Evolutionary conservation across 2,329 filamentous ascomycete genomes (phyloP).

Genomic region (Rhynchosporium graminicola): DNA sequence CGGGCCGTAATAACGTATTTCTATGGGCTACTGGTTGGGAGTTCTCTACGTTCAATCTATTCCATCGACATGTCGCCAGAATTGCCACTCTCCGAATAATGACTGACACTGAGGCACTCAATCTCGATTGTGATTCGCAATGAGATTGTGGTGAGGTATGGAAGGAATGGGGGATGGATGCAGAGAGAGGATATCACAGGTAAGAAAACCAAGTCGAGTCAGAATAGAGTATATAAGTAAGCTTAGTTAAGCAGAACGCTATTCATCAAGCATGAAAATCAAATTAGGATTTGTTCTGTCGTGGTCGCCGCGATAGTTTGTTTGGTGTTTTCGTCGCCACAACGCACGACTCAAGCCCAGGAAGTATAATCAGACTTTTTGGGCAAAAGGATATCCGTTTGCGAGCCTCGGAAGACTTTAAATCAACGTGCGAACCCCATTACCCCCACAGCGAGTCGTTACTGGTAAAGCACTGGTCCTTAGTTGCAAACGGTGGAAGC

Average conservation of each 20-base stretch:
- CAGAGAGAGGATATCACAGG: neutral
- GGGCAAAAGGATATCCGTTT: neutral
- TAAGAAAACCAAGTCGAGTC: neutral
- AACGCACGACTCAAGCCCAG: too few relatives aligned
- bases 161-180: neutral
- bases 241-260: neutral
- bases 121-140: slow-evolving; percentile 5
- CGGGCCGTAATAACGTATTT: slow-evolving; percentile 65
- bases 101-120: slow-evolving; percentile 8
- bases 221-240: neutral
- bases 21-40: slow-evolving; percentile 70
- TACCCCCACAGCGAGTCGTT: neutral
- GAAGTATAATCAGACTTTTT: neutral
- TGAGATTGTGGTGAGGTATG: slow-evolving; percentile 8
- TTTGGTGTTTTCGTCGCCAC: too few relatives aligned
- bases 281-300: too few relatives aligned
- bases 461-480: neutral
- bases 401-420: neutral
- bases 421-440: neutral
- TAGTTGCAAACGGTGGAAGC: neutral
- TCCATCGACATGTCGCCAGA: slow-evolving; percentile 67
- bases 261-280: neutral
- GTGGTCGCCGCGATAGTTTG: too few relatives aligned
- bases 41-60: slow-evolving; percentile 65
- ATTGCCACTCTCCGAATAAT: slow-evolving; percentile 52